phyloP scores from a whole-genome alignment of 805 yeast species.

The Saturnispora dispora region DNA sequence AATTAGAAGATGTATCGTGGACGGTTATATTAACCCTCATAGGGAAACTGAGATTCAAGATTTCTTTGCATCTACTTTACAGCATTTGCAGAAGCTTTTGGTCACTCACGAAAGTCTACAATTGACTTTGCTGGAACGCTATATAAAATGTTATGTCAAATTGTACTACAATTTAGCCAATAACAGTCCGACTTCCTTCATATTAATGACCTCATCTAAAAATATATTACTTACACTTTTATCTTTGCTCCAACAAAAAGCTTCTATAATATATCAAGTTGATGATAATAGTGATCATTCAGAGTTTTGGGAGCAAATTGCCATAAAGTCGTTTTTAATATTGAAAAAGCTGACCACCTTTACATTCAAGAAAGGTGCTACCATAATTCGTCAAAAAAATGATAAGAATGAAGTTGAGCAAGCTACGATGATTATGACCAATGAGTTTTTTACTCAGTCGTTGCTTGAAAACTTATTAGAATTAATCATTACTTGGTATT shows the following conservation, averaged over 20 bases:
- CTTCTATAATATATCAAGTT: slow-evolving; percentile 48
- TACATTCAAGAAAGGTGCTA: slow-evolving; percentile 57
- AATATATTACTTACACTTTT: slow-evolving; percentile 55
- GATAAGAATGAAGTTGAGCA: slow-evolving; percentile 55
- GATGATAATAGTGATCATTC: slow-evolving; percentile 33
- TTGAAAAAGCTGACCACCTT: slow-evolving; percentile 57
- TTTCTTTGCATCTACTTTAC: slow-evolving; percentile 46
- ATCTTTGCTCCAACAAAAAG: slow-evolving; percentile 52
- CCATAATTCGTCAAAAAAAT: slow-evolving; percentile 48
- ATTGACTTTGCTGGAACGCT: slow-evolving; percentile 52
- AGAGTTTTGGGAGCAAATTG: slow-evolving; percentile 66
- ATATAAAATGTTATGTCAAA: slow-evolving; percentile 67
- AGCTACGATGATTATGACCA: slow-evolving; percentile 45
- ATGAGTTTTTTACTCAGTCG: slow-evolving; percentile 49
- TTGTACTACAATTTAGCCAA: slow-evolving; percentile 52
- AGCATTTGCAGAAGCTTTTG: slow-evolving; percentile 52
- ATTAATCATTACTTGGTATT: slow-evolving; percentile 61
- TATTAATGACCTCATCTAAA: slow-evolving; percentile 54
- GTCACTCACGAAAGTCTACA: slow-evolving; percentile 42
- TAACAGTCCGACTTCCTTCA: slow-evolving; percentile 59
- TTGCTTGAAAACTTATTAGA: slow-evolving; percentile 53
- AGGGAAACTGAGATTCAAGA: slow-evolving; percentile 48
- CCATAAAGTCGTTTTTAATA: slow-evolving; percentile 55
- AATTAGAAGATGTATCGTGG: slow-evolving; percentile 61
- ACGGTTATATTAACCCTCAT: slow-evolving; percentile 67